A percentile compares a stretch with the other conserved stretches of the same genome.
Evolutionary conservation across 352 stramenopile genomes (phyloP).

Genomic region (Pythium monospermum): DNA sequence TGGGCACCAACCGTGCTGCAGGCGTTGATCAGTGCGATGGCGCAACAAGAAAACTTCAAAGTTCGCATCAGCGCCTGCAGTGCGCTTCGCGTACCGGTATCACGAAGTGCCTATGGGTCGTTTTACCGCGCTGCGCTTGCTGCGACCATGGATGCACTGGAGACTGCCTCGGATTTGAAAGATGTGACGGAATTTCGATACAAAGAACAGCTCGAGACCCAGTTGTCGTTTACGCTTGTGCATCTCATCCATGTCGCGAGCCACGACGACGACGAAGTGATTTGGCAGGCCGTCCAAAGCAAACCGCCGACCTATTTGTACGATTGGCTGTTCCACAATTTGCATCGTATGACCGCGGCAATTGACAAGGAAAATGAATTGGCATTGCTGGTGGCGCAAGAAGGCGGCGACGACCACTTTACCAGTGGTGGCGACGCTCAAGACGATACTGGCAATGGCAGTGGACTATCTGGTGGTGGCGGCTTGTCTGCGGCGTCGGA

Average conservation of each 20-base stretch:
- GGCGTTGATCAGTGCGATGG: slow-evolving; percentile 64
- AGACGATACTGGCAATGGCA: slow-evolving; percentile 16
- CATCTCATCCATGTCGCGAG: slow-evolving; percentile 75
- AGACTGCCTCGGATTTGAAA: slow-evolving; percentile 79
- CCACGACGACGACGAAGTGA: slow-evolving; percentile 62
- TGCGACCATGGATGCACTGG: slow-evolving; percentile 70
- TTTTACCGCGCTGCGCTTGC: slow-evolving; percentile 65
- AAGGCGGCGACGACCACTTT: slow-evolving; percentile 21
- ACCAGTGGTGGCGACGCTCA: neutral
- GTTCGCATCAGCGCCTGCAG: slow-evolving; percentile 82
- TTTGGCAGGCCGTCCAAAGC: slow-evolving; percentile 56
- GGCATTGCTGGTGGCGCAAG: no score
- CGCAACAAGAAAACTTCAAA: slow-evolving; percentile 88
- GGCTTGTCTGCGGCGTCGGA: slow-evolving; percentile 8
- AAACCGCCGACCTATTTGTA: slow-evolving; percentile 80
- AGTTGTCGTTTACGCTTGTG: slow-evolving; percentile 83
- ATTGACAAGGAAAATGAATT: slow-evolving; percentile 56
- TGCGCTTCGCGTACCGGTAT: slow-evolving; percentile 64
- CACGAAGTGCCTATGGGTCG: slow-evolving; percentile 59
- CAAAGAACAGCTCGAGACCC: slow-evolving; percentile 85
- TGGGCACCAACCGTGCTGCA: slow-evolving; percentile 79
- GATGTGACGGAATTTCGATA: slow-evolving; percentile 89
- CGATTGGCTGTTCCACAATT: slow-evolving; percentile 84
- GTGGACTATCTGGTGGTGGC: slow-evolving; percentile 10
- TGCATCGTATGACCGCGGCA: slow-evolving; percentile 71